Base-by-base conservation (phyloP, 768 basidiomycete species). In the Lactarius sp. region DNA sequence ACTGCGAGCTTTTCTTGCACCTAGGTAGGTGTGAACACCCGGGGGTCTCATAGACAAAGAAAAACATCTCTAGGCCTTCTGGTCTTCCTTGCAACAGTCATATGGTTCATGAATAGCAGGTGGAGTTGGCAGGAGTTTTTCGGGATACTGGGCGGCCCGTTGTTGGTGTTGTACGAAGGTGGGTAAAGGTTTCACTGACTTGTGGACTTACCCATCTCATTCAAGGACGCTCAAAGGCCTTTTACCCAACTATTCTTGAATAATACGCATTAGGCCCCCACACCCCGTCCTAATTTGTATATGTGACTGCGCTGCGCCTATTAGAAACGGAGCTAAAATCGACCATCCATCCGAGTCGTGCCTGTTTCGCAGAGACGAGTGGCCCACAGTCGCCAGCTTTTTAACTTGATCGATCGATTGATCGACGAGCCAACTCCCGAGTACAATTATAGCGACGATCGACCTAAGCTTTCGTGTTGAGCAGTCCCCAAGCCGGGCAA, bases 51-150 rank as follows among this genome's bases (percentile, higher is more conserved):
- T 36, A 1, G 46, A 49, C 47, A 52, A 49, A 44, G 27, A 27
- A 27, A 51, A 34, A 5, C 31, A 20, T 12, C 4, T 46, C 14
- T 31, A 65, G 64, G 64, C 6, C 59, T 65, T 16, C 56, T 65
- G 27, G 33, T 41, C 51, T 47, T 65, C 31, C 64, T 65, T 46
- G 64, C 54, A 4, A 27, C 49, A 20, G 51, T 65, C 22, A 65
- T 65, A 56, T 65, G 64, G 64, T 56, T 65, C 49, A 65, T 65
- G 64, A 65, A 60, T 41, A 56, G 59, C 50, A 60, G 44, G 27
- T 53, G 54, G 47, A 56, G 49, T 46, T 65, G 64, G 64, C 41
- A 18, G 41, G 59, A 60, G 33, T 31, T 65, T 5, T 56, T 56
- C 20, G 41, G 16, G 18, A 37, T 20, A 50, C 49, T 60, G 18